Evolutionary conservation across 257 asterid species (phyloP).

Genomic region (Nicotiana knightiana): DNA sequence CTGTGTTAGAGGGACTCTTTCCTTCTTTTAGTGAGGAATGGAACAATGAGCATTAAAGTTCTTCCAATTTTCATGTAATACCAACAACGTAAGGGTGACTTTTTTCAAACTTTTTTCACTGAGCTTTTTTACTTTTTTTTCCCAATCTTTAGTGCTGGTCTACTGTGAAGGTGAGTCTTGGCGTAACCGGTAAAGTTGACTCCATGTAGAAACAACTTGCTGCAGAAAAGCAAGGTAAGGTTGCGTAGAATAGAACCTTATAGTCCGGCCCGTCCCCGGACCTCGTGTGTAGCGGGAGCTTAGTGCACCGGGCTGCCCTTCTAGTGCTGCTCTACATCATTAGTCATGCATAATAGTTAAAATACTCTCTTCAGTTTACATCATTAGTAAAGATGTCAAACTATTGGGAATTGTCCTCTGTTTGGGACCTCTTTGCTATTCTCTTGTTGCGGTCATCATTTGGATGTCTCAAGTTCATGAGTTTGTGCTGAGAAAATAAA

Average conservation of each 20-base stretch:
- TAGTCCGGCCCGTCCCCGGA: too few relatives aligned
- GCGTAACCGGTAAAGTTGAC: too few relatives aligned
- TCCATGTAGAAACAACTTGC: too few relatives aligned
- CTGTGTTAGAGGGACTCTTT: neutral
- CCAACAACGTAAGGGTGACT: neutral
- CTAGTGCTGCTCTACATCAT: too few relatives aligned
- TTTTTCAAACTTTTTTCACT: neutral
- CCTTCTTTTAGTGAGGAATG: neutral
- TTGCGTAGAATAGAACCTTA: too few relatives aligned
- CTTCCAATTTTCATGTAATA: neutral
- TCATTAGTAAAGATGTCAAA: neutral
- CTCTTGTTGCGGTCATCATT: neutral
- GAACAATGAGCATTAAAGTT: neutral
- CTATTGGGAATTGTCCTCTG: neutral
- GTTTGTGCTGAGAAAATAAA: neutral
- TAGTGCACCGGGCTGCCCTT: too few relatives aligned
- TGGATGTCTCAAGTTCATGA: neutral
- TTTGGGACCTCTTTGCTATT: neutral
- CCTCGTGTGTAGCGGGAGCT: too few relatives aligned
- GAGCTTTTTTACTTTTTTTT: neutral
- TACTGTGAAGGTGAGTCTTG: neutral
- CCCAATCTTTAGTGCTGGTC: neutral
- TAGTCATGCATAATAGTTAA: neutral
- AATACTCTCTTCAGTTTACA: neutral
- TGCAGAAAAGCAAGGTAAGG: too few relatives aligned